Base-by-base conservation (phyloP, 495 filamentous ascomycete genomes). In the Bombardia bombarda region DNA sequence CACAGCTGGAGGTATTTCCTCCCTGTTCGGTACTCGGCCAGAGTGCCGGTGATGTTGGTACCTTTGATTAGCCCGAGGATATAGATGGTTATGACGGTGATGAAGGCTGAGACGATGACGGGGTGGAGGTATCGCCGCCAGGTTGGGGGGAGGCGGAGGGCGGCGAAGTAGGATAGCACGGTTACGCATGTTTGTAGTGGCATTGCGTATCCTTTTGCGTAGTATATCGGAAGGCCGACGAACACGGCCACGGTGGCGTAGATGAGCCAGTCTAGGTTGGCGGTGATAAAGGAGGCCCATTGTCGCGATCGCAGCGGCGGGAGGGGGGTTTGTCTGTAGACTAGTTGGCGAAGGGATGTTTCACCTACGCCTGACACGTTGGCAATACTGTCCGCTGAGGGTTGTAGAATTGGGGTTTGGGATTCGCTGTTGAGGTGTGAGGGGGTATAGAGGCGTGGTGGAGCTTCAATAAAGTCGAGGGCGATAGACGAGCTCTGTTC, bases 121-220 rank as follows among this genome's bases (percentile, higher is more conserved):
- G 75, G 75, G 46, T 79, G 75, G 2, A 76, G 60, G 46, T 69
- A 65, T 20, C 57, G 60, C 22, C 56, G 50, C 62, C 66, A 73
- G 14, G 14, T 37, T 1, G 58, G 43, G 0, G 75, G 70, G n/a
- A 79, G 56, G 1, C 60, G 51, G n/a, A 63, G 49, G 2, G 74
- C 69, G 18, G 58, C 38, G 38, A 66, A 68, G 60, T 74, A 78
- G 39, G 64, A 42, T 1, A 79, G 59, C 16, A 72, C 48, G 45
- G 65, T 77, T 42, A 76, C 45, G 32, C 58, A 53, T 14, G 74
- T 55, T 33, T 79, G 74, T 13, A 67, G 54, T 3, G 74, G 74
- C 68, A 77, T 75, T 12, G 74, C 63, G 50, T 78, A 79, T 10
- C 58, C 61, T 12, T 52, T 60, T 37, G 52, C 51, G 47, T 74